Percentiles rank a stretch among this genome's conserved stretches.
Conservation (phyloP, 495 filamentous ascomycete genomes). For the Friedmanniomyces endolithicus region DNA sequence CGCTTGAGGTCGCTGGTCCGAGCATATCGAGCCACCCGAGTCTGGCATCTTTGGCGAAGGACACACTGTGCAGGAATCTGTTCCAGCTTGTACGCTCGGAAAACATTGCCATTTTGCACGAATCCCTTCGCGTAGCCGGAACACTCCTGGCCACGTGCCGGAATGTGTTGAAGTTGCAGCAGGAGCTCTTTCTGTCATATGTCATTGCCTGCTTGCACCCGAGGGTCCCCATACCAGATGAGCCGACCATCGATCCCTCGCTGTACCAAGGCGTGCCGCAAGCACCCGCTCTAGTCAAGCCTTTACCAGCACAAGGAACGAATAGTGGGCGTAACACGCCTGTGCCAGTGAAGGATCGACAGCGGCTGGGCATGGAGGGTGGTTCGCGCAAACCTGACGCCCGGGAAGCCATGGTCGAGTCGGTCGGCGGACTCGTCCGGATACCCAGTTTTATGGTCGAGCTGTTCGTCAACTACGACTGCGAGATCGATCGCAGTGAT, state of each 20-base stretch:
- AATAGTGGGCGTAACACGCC: slow-evolving; percentile 81
- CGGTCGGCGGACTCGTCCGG: slow-evolving; percentile 74
- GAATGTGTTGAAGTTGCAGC: slow-evolving; percentile 86
- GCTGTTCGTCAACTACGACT: slow-evolving; percentile 96
- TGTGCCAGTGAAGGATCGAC: slow-evolving; percentile 83
- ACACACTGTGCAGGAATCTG: slow-evolving; percentile 85
- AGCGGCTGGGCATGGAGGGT: slow-evolving; percentile 87
- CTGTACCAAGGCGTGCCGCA: slow-evolving; percentile 92
- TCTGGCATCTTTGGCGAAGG: slow-evolving; percentile 75
- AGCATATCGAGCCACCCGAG: slow-evolving; percentile 90
- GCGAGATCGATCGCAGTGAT: slow-evolving; percentile 81
- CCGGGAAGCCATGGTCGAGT: slow-evolving; percentile 97
- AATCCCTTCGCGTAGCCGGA: slow-evolving; percentile 79
- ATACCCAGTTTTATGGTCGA: slow-evolving; percentile 92
- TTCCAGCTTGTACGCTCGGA: slow-evolving; percentile 96
- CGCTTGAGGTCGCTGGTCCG: slow-evolving; percentile 88
- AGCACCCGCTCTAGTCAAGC: slow-evolving; percentile 74
- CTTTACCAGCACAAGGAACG: slow-evolving; percentile 46
- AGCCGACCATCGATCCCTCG: slow-evolving; percentile 78
- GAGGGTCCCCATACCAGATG: slow-evolving; percentile 76
- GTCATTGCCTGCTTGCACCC: slow-evolving; percentile 89
- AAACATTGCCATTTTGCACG: slow-evolving; percentile 82
- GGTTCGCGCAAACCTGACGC: slow-evolving; percentile 85
- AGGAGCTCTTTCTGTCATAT: slow-evolving; percentile 93
- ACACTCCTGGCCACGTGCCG: slow-evolving; percentile 86